These are phyloP conservation scores for Daldinia sp. DNA, from an alignment of 2,329 filamentous ascomycete genomes.

Conservation along the genomic window DNA sequence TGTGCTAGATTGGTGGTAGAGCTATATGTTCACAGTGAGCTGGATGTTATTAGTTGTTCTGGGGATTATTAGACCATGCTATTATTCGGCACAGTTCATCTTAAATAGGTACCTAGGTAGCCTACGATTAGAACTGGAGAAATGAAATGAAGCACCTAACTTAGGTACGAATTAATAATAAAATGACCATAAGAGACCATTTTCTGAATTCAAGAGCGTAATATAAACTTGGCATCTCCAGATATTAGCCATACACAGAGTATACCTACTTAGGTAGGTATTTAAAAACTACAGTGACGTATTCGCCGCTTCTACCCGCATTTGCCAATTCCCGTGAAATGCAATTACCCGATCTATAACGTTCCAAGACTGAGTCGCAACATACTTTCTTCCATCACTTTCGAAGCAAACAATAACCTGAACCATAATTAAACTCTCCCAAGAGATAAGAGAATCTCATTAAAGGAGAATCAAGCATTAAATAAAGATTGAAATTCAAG, in stretches of 20 bases:
- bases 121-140: no score
- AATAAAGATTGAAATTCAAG: no score
- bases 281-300: background rate
- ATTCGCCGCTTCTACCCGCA: conserved; percentile 38
- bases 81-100: background rate
- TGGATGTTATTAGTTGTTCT: background rate
- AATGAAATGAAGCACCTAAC: no score
- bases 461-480: background rate
- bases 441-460: background rate
- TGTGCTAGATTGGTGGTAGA: background rate
- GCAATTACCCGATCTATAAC: conserved; percentile 35
- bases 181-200: background rate
- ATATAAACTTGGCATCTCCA: background rate
- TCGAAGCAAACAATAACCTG: background rate
- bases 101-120: no score
- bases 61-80: background rate
- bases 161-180: background rate
- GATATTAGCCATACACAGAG: background rate
- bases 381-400: conserved; percentile 12
- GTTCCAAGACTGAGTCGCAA: conserved; percentile 1
- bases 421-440: background rate
- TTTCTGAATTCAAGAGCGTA: background rate
- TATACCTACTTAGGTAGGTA: no score
- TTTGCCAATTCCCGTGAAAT: conserved; percentile 16
- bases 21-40: background rate